Evolutionary conservation across 176 grass and related monocot species (phyloP).

Genomic region (Coix lacrymajobi): DNA sequence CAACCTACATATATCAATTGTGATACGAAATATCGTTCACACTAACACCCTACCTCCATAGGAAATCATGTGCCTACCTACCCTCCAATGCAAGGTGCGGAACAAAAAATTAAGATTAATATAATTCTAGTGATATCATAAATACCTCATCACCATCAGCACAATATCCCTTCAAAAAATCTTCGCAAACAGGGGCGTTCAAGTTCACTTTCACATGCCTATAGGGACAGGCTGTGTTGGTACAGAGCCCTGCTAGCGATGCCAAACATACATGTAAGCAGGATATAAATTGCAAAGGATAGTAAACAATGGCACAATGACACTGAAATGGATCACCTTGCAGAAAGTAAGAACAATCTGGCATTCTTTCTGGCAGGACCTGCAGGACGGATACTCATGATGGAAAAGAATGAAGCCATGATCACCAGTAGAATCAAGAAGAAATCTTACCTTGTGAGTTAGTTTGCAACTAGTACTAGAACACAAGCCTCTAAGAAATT

Average conservation of each 20-base stretch:
- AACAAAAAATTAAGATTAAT: background rate
- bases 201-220: slow-evolving; percentile 94
- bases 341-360: slow-evolving; percentile 97
- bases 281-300: background rate
- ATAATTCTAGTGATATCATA: slow-evolving; percentile 16
- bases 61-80: background rate
- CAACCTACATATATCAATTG: background rate
- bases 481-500: slow-evolving; percentile 91
- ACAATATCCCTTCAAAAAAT: slow-evolving; percentile 87
- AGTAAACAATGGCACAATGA: background rate
- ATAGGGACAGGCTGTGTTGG: slow-evolving; percentile 80
- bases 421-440: slow-evolving; percentile 37
- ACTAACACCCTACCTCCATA: background rate
- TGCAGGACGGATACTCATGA: slow-evolving; percentile 43
- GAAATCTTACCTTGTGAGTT: slow-evolving; percentile 77
- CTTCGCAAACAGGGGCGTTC: slow-evolving; percentile 80
- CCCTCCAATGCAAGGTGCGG: background rate
- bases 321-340: slow-evolving; percentile 58
- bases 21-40: background rate
- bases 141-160: slow-evolving; percentile 92
- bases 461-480: slow-evolving; percentile 78
- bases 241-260: slow-evolving; percentile 69
- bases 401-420: slow-evolving; percentile 23
- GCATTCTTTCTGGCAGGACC: slow-evolving; percentile 95
- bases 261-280: slow-evolving; percentile 32